A percentile compares a stretch with the other conserved stretches of the same genome.
Conservation (phyloP, 2,329 filamentous ascomycete species). For the Periconia digitata region DNA sequence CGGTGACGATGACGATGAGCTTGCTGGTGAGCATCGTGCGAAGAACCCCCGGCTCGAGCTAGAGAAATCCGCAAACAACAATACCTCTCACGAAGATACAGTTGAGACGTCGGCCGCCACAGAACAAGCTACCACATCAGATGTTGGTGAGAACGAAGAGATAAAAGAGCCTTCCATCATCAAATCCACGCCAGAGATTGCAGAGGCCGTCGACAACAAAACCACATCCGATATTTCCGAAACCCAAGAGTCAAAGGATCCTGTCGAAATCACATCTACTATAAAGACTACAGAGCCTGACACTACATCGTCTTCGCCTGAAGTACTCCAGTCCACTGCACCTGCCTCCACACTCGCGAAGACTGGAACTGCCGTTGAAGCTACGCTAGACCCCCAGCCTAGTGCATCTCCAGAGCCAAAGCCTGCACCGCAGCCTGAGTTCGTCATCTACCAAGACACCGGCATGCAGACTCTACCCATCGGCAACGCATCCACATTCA, state of each 20-base stretch:
- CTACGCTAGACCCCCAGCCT: too few relatives aligned
- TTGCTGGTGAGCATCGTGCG: neutral
- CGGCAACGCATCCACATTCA: constrained; percentile 7
- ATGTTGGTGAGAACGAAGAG: neutral
- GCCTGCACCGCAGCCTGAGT: neutral
- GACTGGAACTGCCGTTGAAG: too few relatives aligned
- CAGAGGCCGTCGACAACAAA: too few relatives aligned
- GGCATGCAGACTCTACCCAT: constrained; percentile 19
- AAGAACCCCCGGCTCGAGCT: neutral
- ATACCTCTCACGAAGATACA: neutral
- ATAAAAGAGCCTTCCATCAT: too few relatives aligned
- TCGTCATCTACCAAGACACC: constrained; percentile 13
- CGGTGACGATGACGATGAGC: neutral
- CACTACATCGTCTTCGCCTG: too few relatives aligned
- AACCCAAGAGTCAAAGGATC: too few relatives aligned
- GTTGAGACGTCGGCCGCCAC: neutral
- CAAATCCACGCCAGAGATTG: too few relatives aligned
- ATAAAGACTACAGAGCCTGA: neutral
- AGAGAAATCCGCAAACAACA: neutral
- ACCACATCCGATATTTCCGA: too few relatives aligned
- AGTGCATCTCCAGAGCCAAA: too few relatives aligned
- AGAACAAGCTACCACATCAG: neutral
- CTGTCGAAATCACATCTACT: too few relatives aligned
- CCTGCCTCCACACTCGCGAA: too few relatives aligned
- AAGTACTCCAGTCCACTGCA: too few relatives aligned